A percentile compares a stretch with the other conserved stretches of the same genome.
Evolutionary conservation across 352 stramenopile genomes (phyloP).

Genomic region (Pythium dissimile): DNA sequence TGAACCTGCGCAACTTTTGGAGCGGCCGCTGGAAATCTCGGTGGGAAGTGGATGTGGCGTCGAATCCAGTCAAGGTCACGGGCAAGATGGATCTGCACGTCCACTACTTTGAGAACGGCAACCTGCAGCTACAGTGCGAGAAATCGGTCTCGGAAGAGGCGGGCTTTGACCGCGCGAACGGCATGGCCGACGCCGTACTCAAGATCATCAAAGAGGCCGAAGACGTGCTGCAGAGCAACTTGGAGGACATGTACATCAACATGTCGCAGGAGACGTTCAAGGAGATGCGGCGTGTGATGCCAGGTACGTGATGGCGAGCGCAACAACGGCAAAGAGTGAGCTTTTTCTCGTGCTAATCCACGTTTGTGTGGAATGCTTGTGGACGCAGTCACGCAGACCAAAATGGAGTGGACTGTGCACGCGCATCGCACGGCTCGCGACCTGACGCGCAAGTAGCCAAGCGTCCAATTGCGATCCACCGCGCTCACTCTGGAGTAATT

Average conservation of each 20-base stretch:
- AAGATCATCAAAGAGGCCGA: slow-evolving; percentile 78
- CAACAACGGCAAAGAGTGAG: background rate
- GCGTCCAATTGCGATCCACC: too few species aligned
- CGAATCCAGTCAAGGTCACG: slow-evolving; percentile 39
- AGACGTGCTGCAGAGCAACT: slow-evolving; percentile 81
- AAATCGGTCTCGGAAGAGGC: slow-evolving; percentile 64
- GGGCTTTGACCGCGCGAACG: slow-evolving; percentile 31
- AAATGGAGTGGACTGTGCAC: slow-evolving; percentile 88
- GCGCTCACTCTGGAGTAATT: too few species aligned
- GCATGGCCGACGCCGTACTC: slow-evolving; percentile 62
- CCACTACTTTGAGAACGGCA: slow-evolving; percentile 97
- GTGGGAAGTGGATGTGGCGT: slow-evolving; percentile 67
- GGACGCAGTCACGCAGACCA: slow-evolving; percentile 82
- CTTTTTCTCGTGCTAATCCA: too few species aligned
- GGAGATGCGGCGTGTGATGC: slow-evolving; percentile 94
- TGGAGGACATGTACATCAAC: slow-evolving; percentile 94
- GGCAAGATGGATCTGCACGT: slow-evolving; percentile 83
- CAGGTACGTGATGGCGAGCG: slow-evolving; percentile 39
- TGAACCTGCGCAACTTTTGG: slow-evolving; percentile 91
- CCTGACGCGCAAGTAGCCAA: slow-evolving; percentile 57
- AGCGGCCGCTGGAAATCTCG: slow-evolving; percentile 80
- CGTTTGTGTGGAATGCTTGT: too few species aligned
- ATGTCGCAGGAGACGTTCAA: slow-evolving; percentile 95
- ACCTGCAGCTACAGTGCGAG: slow-evolving; percentile 88
- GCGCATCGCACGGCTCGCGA: slow-evolving; percentile 79